Conservation (phyloP, 108 stramenopile genomes). For the Skeletonema potamos region DNA sequence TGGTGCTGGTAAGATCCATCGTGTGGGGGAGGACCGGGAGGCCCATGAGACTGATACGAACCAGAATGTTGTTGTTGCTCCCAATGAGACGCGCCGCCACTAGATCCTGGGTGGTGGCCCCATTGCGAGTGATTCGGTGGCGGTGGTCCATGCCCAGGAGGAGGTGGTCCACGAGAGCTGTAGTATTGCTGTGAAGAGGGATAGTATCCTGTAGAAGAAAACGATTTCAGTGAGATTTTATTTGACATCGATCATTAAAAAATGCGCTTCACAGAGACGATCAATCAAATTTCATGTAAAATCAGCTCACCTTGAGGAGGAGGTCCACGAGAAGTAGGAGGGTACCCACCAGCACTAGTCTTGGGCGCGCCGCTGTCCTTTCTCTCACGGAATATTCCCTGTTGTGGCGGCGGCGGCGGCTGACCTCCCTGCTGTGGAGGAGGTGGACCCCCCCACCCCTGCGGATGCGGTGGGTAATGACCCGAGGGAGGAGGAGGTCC, state of each 20-base stretch:
- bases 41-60: constrained; percentile 1
- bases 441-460: neutral
- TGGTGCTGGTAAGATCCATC: neutral
- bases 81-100: neutral
- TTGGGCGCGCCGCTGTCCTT: neutral
- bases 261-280: neutral
- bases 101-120: neutral
- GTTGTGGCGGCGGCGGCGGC: neutral
- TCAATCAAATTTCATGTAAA: neutral
- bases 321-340: neutral
- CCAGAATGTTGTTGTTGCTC: neutral
- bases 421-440: neutral
- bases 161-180: neutral
- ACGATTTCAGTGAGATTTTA: no score
- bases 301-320: neutral
- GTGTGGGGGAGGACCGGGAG: neutral
- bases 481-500: neutral
- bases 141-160: constrained; percentile 4
- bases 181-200: constrained; percentile 5
- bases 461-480: neutral
- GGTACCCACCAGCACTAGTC: neutral
- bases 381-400: neutral
- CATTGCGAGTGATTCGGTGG: constrained; percentile 1
- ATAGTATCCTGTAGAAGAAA: neutral
- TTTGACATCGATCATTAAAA: no score